Base-by-base conservation (phyloP, 495 filamentous ascomycete genomes). In the Aspergillus panamensis region DNA sequence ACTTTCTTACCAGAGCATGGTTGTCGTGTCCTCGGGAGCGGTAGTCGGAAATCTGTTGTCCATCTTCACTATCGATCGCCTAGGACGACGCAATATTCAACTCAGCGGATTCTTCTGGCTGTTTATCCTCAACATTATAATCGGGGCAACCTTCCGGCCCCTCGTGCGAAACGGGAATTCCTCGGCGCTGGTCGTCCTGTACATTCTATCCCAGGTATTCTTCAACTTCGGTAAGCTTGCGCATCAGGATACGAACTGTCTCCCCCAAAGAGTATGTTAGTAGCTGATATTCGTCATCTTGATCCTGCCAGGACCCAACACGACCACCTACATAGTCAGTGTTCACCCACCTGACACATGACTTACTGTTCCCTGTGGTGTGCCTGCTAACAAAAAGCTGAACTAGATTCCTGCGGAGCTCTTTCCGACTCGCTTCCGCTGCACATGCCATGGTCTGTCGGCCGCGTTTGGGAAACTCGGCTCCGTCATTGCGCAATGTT, bases 161-260 rank as follows among this genome's bases (percentile, higher is more conserved):
- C 20, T 55, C 0, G 43, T 31, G 12, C 17, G 20, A 13, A 39
- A 37, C 12, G 39, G 19, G 6, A 32, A 51, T 21, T 45, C 52
- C 3, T 56, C 52, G 7, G 58, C 53, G 13, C 19, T 61, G 30
- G 39, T 61, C 1, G 52, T 56, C 3, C 49, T 60, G 3, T 61
- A 61, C 14, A 40, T 61, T 14, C 14, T 61, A 31, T 47, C 52
- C 4, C 58, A 61, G 19, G 20, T 56, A 10, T 60, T 60, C 47
- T 61, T 61, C 53, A 56, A 61, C 17, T 61, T 61, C n/a, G 58
- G 58, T 60, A 35, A 43, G 45, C 30, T 19, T 14, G 10, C 33
- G 8, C 3, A 37, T 14, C 8, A 2, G 9, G 33, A 37, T 37
- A 14, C 3, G 33, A 2, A 37, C 14, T 37, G 3, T 37, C 33